A percentile compares a stretch with the other conserved stretches of the same genome.
These are phyloP conservation scores for Saccharomycopsis guyanensis DNA, from an alignment of 805 yeast species.

Conservation along the genomic window DNA sequence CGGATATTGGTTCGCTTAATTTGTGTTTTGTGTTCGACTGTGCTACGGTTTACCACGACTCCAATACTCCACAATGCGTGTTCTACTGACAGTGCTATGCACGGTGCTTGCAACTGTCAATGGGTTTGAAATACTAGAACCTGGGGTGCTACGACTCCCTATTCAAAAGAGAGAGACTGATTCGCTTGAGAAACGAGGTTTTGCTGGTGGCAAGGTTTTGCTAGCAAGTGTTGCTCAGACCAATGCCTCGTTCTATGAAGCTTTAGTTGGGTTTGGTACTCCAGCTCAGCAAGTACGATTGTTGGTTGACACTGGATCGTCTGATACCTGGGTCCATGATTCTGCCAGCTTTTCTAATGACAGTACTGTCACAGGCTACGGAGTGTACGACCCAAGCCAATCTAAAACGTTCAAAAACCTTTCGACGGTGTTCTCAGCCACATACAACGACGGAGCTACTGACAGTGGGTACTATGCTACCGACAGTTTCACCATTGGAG, in stretches of 20 bases:
- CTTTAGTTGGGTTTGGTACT: conserved; percentile 44
- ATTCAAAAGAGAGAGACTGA: background rate
- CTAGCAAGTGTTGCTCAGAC: too few species aligned
- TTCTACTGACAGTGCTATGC: too few species aligned
- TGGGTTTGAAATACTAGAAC: background rate
- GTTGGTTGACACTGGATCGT: conserved; percentile 68
- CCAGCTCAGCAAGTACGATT: conserved; percentile 45
- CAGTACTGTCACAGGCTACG: background rate
- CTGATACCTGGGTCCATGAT: conserved; percentile 54
- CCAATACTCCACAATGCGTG: too few species aligned
- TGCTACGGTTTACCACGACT: too few species aligned
- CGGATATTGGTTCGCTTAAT: too few species aligned
- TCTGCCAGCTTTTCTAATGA: background rate
- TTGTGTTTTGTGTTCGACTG: too few species aligned
- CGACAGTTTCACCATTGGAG: conserved; percentile 4
- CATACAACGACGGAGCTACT: conserved; percentile 3
- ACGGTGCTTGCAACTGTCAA: too few species aligned
- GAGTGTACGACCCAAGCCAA: background rate
- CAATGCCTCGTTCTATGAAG: conserved; percentile 35
- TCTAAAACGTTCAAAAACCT: conserved; percentile 7
- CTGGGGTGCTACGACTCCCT: background rate
- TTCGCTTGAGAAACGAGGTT: too few species aligned
- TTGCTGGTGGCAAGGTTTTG: too few species aligned
- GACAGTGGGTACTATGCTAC: conserved; percentile 10
- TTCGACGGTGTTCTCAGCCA: background rate